A percentile compares a stretch with the other conserved stretches of the same genome.
phyloP scores from a whole-genome alignment of 257 asterid genomes.

The Solanum chmielewskii region DNA sequence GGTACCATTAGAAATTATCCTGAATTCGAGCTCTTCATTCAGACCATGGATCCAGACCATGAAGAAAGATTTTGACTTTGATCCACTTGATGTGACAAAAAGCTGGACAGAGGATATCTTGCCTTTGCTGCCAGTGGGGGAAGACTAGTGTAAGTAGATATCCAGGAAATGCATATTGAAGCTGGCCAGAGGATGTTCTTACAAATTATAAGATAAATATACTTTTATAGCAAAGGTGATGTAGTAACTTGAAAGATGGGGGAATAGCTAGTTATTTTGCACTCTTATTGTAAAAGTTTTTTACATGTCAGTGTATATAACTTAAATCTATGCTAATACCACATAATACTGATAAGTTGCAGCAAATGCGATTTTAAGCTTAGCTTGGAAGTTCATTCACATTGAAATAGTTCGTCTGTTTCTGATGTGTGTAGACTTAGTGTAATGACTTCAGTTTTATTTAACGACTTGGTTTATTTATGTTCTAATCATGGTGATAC shows the following conservation, averaged over 20 bases:
- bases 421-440: not conserved
- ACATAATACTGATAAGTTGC: not conserved
- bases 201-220: not conserved
- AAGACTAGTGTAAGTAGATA: not conserved
- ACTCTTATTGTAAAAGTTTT: not conserved
- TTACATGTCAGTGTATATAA: not conserved
- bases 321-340: not conserved
- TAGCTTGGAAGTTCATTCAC: not conserved
- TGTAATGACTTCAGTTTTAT: not conserved
- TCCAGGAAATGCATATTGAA: too few relatives aligned
- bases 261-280: not conserved
- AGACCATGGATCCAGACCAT: conserved; percentile 16
- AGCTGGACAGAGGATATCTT: conserved; percentile 31
- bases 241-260: not conserved
- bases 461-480: too few relatives aligned
- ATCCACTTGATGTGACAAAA: conserved; percentile 30
- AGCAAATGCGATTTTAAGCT: not conserved
- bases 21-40: conserved; percentile 28
- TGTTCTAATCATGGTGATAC: too few relatives aligned
- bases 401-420: not conserved
- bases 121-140: conserved; percentile 27
- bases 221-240: not conserved
- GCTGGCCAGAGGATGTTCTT: too few relatives aligned
- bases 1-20: conserved; percentile 9
- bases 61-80: conserved; percentile 22